These are phyloP conservation scores for Endothia cerciana DNA, from an alignment of 2,329 filamentous ascomycete species.

Conservation along the genomic window DNA sequence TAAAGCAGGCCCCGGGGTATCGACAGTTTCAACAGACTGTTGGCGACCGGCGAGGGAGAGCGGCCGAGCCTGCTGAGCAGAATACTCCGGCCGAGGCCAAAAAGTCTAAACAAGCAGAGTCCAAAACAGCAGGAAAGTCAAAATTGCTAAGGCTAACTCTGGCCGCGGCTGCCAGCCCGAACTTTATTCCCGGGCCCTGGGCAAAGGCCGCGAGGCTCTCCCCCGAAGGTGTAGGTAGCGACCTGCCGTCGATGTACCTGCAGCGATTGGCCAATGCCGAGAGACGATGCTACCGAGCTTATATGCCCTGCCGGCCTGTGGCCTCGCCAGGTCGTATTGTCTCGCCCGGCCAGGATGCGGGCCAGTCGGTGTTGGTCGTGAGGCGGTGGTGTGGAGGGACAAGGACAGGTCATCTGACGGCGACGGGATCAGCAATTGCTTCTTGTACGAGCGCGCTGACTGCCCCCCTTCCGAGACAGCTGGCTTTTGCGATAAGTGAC, in stretches of 20 bases:
- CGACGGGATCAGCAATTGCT: neutral
- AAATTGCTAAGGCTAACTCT: too few relatives aligned
- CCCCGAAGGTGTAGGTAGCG: neutral
- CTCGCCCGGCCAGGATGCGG: neutral
- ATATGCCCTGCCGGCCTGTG: neutral
- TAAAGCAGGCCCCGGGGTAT: too few relatives aligned
- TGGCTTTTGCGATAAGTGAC: slow-evolving; percentile 13
- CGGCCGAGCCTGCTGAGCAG: too few relatives aligned
- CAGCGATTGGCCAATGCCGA: slow-evolving; percentile 2
- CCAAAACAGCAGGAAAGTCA: neutral
- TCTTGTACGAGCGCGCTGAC: neutral
- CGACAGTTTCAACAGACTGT: neutral
- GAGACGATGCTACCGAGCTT: slow-evolving; percentile 1
- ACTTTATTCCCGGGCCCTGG: neutral
- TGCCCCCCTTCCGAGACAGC: slow-evolving; percentile 5
- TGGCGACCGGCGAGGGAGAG: neutral
- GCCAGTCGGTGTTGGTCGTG: neutral
- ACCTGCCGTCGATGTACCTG: neutral
- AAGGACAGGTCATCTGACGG: slow-evolving; percentile 7
- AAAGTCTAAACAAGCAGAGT: neutral
- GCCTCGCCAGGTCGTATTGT: neutral
- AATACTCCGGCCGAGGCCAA: too few relatives aligned
- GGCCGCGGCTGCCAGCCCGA: neutral
- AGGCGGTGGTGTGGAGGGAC: neutral
- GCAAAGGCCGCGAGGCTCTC: neutral